phyloP scores from a whole-genome alignment of 148 eudicot genomes.

The Silene conica region DNA sequence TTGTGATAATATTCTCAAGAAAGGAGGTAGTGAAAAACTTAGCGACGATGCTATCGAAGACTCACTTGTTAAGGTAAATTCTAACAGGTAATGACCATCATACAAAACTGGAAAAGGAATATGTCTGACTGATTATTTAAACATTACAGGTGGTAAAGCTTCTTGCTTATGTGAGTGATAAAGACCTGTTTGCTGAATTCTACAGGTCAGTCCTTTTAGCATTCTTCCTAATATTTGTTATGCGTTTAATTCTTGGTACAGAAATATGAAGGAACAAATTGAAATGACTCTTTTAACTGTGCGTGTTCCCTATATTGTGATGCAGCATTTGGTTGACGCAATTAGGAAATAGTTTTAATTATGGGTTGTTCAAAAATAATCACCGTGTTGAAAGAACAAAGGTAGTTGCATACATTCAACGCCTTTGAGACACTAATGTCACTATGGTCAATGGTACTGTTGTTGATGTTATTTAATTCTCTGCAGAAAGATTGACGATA shows the following conservation, averaged over 20 bases:
- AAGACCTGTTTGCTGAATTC: slow-evolving; percentile 81
- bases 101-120: not conserved
- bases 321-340: not conserved
- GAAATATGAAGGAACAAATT: not conserved
- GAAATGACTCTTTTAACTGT: not conserved
- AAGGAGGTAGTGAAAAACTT: slow-evolving; percentile 83
- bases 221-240: not conserved
- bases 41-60: slow-evolving; percentile 93
- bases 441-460: not conserved
- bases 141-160: slow-evolving; percentile 60
- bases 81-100: not conserved
- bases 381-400: no score
- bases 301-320: not conserved
- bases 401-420: not conserved
- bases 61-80: slow-evolving; percentile 68
- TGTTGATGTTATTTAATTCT: not conserved
- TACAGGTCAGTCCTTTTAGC: slow-evolving; percentile 44
- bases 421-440: not conserved
- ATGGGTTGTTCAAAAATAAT: no score
- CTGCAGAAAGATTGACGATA: not conserved
- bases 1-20: slow-evolving; percentile 82
- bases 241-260: not conserved
- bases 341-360: no score
- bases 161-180: slow-evolving; percentile 76
- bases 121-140: not conserved